Evolutionary conservation across 208 protist species (phyloP), one percentile per base, ranked within the genome.

Genomic region (Trypanosoma scelopori): DNA sequence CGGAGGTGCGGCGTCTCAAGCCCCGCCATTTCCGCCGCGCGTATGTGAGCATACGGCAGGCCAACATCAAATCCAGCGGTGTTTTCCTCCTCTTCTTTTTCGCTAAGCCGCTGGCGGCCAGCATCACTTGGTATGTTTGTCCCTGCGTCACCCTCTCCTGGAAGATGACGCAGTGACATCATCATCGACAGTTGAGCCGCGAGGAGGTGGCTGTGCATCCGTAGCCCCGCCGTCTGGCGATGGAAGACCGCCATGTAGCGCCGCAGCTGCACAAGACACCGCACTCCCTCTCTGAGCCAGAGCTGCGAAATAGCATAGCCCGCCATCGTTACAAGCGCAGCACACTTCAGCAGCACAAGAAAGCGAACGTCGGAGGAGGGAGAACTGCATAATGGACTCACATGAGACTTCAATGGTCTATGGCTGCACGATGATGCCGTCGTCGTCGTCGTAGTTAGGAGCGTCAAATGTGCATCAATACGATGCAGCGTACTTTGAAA

Each of bases 41-140:
- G 63, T 18, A 91, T 55, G 50, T 91, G 84, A 20, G 71, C 72
- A 59, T 87, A 85, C 5, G 84, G 76, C 6, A 91, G 69, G 5
- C 84, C 84, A 35, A 87, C 84, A 52, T 87, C 79, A 53, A 81
- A 79, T 30, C 69, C 74, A 13, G 79, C 62, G 2, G 46, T 62
- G 23, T 15, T 45, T 65, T 58, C 58, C 28, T 48, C 37, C 3
- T 68, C 58, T 22, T 68, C 73, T 27, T 76, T 71, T 60, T 69
- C 55, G 15, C 55, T 62, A 60, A 57, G 32, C 49, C 53, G 7
- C 32, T 59, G 16, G 5, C 53, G 48, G 28, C 28, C 9, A 47
- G 9, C 48, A 48, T 42, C 20, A 47, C 15, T 32, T n/a, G 28
- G 23, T 32, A 1, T 39, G 23, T 52, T 20, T 0, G 47, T 64